Base-by-base conservation (phyloP, 352 stramenopile genomes). In the Saprolegnia parasitica region DNA sequence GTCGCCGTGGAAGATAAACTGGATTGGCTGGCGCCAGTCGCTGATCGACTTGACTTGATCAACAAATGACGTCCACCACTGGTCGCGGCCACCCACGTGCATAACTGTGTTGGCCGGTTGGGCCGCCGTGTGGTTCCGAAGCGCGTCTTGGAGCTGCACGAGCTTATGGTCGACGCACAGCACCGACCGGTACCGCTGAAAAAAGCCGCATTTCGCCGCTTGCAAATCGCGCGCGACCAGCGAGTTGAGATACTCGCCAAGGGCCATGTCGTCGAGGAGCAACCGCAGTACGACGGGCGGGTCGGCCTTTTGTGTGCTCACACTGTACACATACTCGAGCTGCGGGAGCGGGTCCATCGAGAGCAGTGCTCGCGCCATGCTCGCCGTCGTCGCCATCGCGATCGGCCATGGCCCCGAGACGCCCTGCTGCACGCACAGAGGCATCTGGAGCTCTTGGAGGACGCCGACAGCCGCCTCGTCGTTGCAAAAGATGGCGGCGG, bases 161-260 rank as follows among this genome's bases (percentile, higher is more conserved):
- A 52, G 49, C 37, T 70, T 70, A 6, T 49, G 20, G 63, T 60
- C 52, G 24, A 60, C 11, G 13, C 52, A n/a, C 8, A 60, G 24
- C 2, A 60, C 52, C 24, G 35, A 42, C 13, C 52, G 52, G 20
- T 21, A 60, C 16, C 20, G 35, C 52, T 60, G 52, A 24, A 60
- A 60, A 11, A 60, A 60, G 3, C 16, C 11, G 8, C 24, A 1
- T 24, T 40, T 35, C 3, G 20, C 24, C 13, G 20, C 11, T 18
- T 40, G 24, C 16, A 24, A 20, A 24, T 60, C 52, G 11, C 13
- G 1, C 13, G 24, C 52, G 35, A 60, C 52, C 11, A 60, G 24
- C n/a, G 11, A n/a, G 11, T 60, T 60, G 13, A 60, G 24, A 24
- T 13, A 60, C 52, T 42, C 13, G 52, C 20, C 11, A 2, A 60